phyloP scores from a whole-genome alignment of 148 eudicot species.

The Simmondsia chinensis region DNA sequence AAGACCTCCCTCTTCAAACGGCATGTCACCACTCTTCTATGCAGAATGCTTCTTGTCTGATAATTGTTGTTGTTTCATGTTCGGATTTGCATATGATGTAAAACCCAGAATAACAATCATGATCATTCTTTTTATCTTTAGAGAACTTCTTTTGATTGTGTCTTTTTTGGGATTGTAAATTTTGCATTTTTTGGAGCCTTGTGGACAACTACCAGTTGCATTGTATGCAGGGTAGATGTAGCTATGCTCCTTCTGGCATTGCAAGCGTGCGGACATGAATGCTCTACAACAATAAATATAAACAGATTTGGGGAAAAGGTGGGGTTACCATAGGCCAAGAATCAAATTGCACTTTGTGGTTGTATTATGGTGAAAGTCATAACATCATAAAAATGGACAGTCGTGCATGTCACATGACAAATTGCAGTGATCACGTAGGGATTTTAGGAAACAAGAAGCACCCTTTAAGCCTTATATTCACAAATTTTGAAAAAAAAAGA shows the following conservation, averaged over 20 bases:
- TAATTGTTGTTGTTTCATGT: slow-evolving; percentile 5
- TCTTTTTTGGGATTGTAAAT: slow-evolving; percentile 86
- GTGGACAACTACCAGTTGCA: slow-evolving; percentile 72
- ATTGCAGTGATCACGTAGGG: too few relatives aligned
- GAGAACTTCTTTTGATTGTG: slow-evolving; percentile 32
- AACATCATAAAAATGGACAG: too few relatives aligned
- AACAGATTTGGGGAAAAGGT: too few relatives aligned
- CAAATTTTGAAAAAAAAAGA: too few relatives aligned
- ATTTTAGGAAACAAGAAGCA: too few relatives aligned
- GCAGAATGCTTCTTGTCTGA: slow-evolving; percentile 19
- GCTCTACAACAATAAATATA: too few relatives aligned
- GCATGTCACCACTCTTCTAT: slow-evolving; percentile 18
- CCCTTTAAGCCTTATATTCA: too few relatives aligned
- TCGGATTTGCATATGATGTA: slow-evolving; percentile 18
- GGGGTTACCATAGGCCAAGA: too few relatives aligned
- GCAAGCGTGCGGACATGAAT: slow-evolving; percentile 45
- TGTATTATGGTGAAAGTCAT: too few relatives aligned
- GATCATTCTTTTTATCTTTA: slow-evolving; percentile 35
- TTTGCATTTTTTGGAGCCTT: slow-evolving; percentile 79
- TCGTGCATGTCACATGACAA: too few relatives aligned
- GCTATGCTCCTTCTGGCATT: slow-evolving; percentile 98
- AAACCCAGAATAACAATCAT: slow-evolving; percentile 75
- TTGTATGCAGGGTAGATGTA: slow-evolving; percentile 75
- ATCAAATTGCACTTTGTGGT: too few relatives aligned
- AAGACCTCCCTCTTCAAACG: slow-evolving; percentile 32